Conservation (phyloP, 2,329 filamentous ascomycete species). For the Ceratocystis eucalypticola region DNA sequence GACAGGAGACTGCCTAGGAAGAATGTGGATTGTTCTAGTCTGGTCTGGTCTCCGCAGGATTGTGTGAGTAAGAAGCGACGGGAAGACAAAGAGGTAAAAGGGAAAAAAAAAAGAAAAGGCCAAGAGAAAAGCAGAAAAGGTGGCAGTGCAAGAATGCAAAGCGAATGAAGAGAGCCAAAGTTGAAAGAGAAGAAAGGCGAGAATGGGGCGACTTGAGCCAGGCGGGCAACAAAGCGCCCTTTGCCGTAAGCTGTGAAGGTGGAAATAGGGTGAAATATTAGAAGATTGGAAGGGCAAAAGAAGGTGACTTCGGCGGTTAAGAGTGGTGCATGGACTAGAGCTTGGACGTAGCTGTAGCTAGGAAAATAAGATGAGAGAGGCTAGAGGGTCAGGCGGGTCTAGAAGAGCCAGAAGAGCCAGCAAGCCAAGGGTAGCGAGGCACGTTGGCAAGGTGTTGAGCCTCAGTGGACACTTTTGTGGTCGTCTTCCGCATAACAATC, state of each 20-base stretch:
- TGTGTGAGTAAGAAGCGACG: too few species aligned
- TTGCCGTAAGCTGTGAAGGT: slow-evolving; percentile 1
- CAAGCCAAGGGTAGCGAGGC: neutral
- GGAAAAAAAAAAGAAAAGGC: neutral
- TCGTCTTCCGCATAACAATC: too few species aligned
- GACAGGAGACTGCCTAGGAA: too few species aligned
- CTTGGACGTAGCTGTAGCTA: slow-evolving; percentile 4
- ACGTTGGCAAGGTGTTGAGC: neutral
- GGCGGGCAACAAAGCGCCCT: neutral
- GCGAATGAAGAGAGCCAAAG: neutral
- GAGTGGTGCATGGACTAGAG: neutral
- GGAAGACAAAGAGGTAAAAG: too few species aligned
- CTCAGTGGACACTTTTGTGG: neutral
- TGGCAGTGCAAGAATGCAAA: slow-evolving; percentile 5
- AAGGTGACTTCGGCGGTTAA: slow-evolving; percentile 3
- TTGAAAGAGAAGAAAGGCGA: neutral
- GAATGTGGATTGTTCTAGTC: too few species aligned
- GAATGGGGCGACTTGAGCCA: neutral
- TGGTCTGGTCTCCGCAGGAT: too few species aligned
- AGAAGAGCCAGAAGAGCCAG: neutral
- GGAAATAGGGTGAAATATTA: too few species aligned
- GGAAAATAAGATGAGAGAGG: neutral
- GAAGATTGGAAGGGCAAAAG: neutral
- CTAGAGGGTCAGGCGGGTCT: neutral
- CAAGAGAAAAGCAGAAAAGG: neutral